Evolutionary conservation across 2,329 filamentous ascomycete genomes (phyloP), one percentile per base, ranked within the genome.

Genomic region (Ophiostoma ips): DNA sequence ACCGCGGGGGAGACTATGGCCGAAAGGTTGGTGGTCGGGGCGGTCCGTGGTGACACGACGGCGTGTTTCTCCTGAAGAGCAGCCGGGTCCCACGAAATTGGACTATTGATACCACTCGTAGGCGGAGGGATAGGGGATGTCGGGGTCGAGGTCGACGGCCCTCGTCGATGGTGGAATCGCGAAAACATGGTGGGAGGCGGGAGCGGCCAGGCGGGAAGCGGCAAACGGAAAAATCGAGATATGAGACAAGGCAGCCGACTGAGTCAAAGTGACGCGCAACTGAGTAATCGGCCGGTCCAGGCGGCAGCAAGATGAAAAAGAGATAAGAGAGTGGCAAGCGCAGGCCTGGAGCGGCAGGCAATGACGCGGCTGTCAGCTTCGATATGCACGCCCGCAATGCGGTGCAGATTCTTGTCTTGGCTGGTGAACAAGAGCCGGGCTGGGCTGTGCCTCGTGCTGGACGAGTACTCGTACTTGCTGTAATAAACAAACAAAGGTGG

Each of bases 121-220:
- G n/a, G n/a, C n/a, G 49, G 46, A n/a, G 49, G 66, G 24, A 68
- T 60, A 5, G 76, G 74, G 33, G 75, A 77, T 21, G 70, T 67
- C 53, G 75, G 75, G 33, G 71, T 67, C 52, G 75, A 73, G 64
- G 71, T 75, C 50, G 75, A 77, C 56, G 70, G 69, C 45, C 68
- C 73, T 58, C 75, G 72, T 58, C 75, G 72, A 58, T 78, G 75
- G 58, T 78, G 75, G 63, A 79, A 77, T 58, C 75, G 73, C 45
- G 78, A 67, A 62, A 57, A 57, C 56, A 57, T 57, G 50, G 34
- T 30, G 19, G 15, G n/a, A 3, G 28, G 10, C 15, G 19, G 15
- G 6, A 47, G 31, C 38, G 18, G 28, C 28, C 19, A 13, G 16
- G 18, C 6, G 30, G 12, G n/a, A n/a, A n/a, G n/a, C n/a, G n/a